Percentiles rank a stretch among this genome's conserved stretches.
These are phyloP conservation scores for Shiraia sp. DNA, from an alignment of 2,329 filamentous ascomycete species.

Conservation along the genomic window DNA sequence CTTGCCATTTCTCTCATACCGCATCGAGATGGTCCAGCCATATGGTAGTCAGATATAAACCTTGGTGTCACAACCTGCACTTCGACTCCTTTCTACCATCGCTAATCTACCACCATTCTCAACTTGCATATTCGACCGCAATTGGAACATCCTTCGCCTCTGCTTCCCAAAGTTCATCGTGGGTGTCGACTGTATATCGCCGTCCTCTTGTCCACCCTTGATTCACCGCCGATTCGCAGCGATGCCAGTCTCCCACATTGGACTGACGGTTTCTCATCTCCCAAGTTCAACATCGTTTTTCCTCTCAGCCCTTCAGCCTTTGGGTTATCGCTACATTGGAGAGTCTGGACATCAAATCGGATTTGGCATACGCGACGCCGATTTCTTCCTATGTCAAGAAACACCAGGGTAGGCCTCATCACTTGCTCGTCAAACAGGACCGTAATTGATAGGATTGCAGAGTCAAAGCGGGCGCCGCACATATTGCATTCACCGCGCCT, in stretches of 20 bases:
- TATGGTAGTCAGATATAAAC: conserved; percentile 39
- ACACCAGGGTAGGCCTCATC: conserved; percentile 56
- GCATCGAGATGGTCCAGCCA: conserved; percentile 27
- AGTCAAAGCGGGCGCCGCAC: conserved; percentile 58
- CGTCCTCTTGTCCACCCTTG: conserved; percentile 16
- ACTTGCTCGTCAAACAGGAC: conserved; percentile 16
- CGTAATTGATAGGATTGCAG: conserved; percentile 30
- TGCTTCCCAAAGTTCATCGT: not conserved
- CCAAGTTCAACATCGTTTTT: conserved; percentile 83
- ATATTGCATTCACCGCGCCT: conserved; percentile 70
- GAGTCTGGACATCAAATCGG: conserved; percentile 64
- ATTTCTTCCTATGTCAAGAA: conserved; percentile 68
- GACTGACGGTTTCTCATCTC: conserved; percentile 74
- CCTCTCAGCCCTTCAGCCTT: conserved; percentile 74
- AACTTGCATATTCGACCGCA: conserved; percentile 12
- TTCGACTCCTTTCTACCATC: conserved; percentile 10
- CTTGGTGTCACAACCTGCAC: conserved; percentile 25
- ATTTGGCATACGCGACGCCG: conserved; percentile 62
- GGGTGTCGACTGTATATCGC: conserved; percentile 5
- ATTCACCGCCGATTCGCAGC: conserved; percentile 20
- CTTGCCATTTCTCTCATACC: conserved; percentile 29
- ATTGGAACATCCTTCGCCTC: conserved; percentile 9
- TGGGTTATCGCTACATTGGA: conserved; percentile 74
- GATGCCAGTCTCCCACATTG: conserved; percentile 67
- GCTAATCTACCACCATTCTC: conserved; percentile 12